These are phyloP conservation scores for Atkinsonella hypoxylon DNA, from an alignment of 2,329 filamentous ascomycete genomes.

Conservation along the genomic window DNA sequence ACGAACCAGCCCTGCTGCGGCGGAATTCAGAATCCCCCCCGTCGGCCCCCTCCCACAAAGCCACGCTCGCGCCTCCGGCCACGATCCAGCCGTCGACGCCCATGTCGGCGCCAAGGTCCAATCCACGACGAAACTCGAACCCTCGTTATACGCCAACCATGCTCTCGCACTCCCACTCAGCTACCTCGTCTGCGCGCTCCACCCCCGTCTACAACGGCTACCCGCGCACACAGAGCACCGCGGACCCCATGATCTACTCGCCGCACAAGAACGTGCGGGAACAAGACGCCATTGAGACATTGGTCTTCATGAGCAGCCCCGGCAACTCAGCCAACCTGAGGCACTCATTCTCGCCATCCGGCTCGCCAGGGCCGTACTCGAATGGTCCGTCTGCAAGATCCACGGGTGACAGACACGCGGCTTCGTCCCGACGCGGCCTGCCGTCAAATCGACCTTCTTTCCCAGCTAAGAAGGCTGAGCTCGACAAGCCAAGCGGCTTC, in stretches of 20 bases:
- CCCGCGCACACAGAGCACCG: slow-evolving; percentile 28
- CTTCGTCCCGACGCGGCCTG: slow-evolving; percentile 41
- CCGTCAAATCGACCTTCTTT: slow-evolving; percentile 34
- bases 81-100: slow-evolving; percentile 37
- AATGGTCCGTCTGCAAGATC: slow-evolving; percentile 7
- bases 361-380: slow-evolving; percentile 21
- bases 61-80: slow-evolving; percentile 40
- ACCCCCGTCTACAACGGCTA: slow-evolving; percentile 17
- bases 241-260: slow-evolving; percentile 1
- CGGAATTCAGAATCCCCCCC: slow-evolving; percentile 27
- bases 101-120: slow-evolving; percentile 20
- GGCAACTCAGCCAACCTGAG: slow-evolving; percentile 56
- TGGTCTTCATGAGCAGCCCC: slow-evolving; percentile 73
- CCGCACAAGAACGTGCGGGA: slow-evolving; percentile 32
- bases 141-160: slow-evolving; percentile 36
- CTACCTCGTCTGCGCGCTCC: slow-evolving; percentile 31
- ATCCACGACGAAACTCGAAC: slow-evolving; percentile 38
- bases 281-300: slow-evolving; percentile 68
- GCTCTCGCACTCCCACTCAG: slow-evolving; percentile 35
- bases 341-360: slow-evolving; percentile 36
- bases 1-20: slow-evolving; percentile 9
- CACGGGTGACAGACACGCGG: slow-evolving; percentile 17
- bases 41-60: slow-evolving; percentile 20
- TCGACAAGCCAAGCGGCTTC: slow-evolving; percentile 33
- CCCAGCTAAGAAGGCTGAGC: slow-evolving; percentile 33